phyloP scores from a whole-genome alignment of 352 stramenopile species.

The Phytophthora foliorum region DNA sequence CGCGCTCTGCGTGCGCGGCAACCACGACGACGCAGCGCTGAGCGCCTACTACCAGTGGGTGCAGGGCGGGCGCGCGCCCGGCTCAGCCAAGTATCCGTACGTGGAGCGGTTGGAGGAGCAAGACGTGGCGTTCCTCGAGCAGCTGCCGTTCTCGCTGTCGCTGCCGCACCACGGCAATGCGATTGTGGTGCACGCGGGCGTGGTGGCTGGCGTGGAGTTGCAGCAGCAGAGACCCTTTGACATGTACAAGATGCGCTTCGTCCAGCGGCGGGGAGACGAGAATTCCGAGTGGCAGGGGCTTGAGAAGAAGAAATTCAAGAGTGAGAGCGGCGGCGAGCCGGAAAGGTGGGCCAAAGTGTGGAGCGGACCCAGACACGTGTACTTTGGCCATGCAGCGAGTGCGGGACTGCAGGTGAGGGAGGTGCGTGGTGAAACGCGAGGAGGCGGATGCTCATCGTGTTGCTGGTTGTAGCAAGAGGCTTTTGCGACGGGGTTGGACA shows the following conservation, averaged over 20 bases:
- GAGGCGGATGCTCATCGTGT: neutral
- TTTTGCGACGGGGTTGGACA: conserved; percentile 93
- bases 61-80: conserved; percentile 11
- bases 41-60: conserved; percentile 67
- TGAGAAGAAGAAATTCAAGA: conserved; percentile 45
- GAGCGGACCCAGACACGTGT: conserved; percentile 80
- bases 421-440: neutral
- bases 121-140: conserved; percentile 75
- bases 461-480: conserved; percentile 72
- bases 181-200: conserved; percentile 80
- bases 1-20: conserved; percentile 78
- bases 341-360: conserved; percentile 84
- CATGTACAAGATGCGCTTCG: conserved; percentile 95
- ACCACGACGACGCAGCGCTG: conserved; percentile 85
- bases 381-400: conserved; percentile 94
- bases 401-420: conserved; percentile 76
- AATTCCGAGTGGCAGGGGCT: conserved; percentile 34
- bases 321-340: conserved; percentile 32
- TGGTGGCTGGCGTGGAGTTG: conserved; percentile 68
- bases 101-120: conserved; percentile 60
- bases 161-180: conserved; percentile 61
- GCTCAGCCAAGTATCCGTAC: conserved; percentile 71
- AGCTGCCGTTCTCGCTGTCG: conserved; percentile 82
- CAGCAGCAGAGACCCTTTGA: conserved; percentile 87
- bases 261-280: conserved; percentile 46